Conservation (phyloP, 768 basidiomycete species). For the Xerocomellus chrysenteron region DNA sequence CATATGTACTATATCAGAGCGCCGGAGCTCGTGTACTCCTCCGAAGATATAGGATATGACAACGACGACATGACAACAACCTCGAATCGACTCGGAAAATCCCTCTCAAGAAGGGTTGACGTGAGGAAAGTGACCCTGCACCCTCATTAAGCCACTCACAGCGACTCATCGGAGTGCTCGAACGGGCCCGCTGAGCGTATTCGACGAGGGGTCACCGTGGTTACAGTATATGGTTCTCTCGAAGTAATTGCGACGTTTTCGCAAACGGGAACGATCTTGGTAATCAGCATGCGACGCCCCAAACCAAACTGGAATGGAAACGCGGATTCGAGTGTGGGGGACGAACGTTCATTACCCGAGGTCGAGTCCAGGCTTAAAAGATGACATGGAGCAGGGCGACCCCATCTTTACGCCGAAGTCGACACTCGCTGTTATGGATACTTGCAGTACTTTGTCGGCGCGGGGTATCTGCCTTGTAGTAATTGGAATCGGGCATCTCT, state of each 20-base stretch:
- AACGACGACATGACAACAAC: background rate
- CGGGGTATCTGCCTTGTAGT: background rate
- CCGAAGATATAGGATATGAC: conserved; percentile 11
- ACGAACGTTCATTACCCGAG: background rate
- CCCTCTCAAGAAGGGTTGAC: background rate
- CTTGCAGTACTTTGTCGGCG: background rate
- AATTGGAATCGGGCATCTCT: background rate
- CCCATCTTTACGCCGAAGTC: background rate
- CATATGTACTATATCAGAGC: background rate
- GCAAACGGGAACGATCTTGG: background rate
- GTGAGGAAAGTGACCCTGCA: background rate
- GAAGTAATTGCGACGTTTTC: background rate
- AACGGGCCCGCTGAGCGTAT: background rate
- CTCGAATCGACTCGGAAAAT: conserved; percentile 1
- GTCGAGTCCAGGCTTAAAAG: background rate
- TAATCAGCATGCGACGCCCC: background rate
- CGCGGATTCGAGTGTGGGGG: background rate
- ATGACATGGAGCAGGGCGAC: background rate
- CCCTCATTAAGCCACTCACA: background rate
- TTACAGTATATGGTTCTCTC: conserved; percentile 15
- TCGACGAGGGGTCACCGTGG: conserved; percentile 4
- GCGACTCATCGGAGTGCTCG: background rate
- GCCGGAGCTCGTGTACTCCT: background rate
- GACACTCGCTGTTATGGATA: background rate
- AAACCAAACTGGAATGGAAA: conserved; percentile 5